Evolutionary conservation across 164 flowering plant species (phyloP).

Genomic region (Protea cynaroides): DNA sequence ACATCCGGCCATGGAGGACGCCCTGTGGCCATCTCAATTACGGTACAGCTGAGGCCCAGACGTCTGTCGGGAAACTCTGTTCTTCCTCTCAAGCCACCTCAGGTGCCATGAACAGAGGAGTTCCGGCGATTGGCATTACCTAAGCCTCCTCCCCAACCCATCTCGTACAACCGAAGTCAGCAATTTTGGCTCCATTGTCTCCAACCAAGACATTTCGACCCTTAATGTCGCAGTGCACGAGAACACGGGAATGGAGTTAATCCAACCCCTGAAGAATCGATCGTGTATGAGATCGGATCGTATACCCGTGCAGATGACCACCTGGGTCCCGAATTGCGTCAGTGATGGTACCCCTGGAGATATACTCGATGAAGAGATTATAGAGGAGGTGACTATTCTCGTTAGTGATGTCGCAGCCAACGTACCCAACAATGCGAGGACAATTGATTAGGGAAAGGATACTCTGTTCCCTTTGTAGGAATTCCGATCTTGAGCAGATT

Average conservation of each 20-base stretch:
- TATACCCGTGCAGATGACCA: conserved; percentile 33
- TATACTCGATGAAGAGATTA: conserved; percentile 67
- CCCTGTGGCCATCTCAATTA: conserved; percentile 82
- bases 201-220: conserved; percentile 54
- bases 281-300: conserved; percentile 23
- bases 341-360: conserved; percentile 46
- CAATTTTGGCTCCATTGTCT: conserved; percentile 44
- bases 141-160: conserved; percentile 10
- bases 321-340: conserved; percentile 35
- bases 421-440: conserved; percentile 44
- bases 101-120: conserved; percentile 84
- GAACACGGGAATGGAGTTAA: conserved; percentile 48
- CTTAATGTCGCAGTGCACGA: conserved; percentile 84
- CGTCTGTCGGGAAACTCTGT: conserved; percentile 62
- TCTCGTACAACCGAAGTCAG: conserved; percentile 76
- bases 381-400: conserved; percentile 32
- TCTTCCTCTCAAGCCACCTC: conserved; percentile 71
- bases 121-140: conserved; percentile 35
- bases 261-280: conserved; percentile 51
- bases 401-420: conserved; percentile 36
- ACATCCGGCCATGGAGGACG: conserved; percentile 45
- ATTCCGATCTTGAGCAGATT: too few species aligned
- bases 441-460: conserved; percentile 36
- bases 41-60: conserved; percentile 86
- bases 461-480: too few species aligned